A percentile compares a stretch with the other conserved stretches of the same genome.
Evolutionary conservation across 2,329 filamentous ascomycete species (phyloP).

Genomic region (Aureobasidium mangrovei): DNA sequence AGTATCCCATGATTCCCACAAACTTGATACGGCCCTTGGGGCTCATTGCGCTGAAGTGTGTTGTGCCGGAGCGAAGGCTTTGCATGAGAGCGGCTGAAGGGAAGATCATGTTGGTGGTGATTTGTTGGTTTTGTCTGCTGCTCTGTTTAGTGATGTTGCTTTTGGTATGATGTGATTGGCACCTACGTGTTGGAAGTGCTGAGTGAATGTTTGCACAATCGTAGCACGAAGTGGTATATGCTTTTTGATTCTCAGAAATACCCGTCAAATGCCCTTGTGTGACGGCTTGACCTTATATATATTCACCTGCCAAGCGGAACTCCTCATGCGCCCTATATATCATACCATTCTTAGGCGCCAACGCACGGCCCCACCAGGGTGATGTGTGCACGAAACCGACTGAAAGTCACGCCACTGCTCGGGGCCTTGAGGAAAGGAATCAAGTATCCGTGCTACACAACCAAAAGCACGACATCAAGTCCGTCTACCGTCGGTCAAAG

Average conservation of each 20-base stretch:
- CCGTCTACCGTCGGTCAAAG: no score
- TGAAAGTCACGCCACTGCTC: constrained; percentile 2
- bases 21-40: constrained; percentile 22
- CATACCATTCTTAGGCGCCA: background rate
- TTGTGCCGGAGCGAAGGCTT: constrained; percentile 21
- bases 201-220: no score
- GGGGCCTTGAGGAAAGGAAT: background rate
- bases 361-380: background rate
- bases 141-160: background rate
- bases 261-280: no score
- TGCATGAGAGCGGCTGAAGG: constrained; percentile 16
- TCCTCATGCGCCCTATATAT: background rate
- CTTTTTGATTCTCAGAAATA: no score
- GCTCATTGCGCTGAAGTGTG: constrained; percentile 16
- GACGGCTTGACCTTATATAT: no score
- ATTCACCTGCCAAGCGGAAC: no score
- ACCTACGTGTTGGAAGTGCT: no score
- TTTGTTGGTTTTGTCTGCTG: background rate
- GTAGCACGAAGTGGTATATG: no score
- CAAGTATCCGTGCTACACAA: no score
- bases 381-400: background rate
- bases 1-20: constrained; percentile 25
- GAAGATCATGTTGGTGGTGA: background rate
- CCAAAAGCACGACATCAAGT: no score
- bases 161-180: no score